Evolutionary conservation across 352 stramenopile species (phyloP).

Genomic region (Phytopythium aichiense): DNA sequence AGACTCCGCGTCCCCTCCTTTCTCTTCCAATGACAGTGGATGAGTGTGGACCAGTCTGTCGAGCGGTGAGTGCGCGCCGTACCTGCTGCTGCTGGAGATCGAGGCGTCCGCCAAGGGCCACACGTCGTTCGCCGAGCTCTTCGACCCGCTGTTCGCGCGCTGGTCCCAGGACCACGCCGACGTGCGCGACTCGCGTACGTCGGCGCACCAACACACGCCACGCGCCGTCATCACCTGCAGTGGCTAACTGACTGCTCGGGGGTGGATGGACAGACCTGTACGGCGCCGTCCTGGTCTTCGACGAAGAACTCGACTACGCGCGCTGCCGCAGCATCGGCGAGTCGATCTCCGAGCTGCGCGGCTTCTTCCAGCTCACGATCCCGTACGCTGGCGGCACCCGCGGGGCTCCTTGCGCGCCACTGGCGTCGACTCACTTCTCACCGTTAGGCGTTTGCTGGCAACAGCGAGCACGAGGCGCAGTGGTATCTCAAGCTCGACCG

Average conservation of each 20-base stretch:
- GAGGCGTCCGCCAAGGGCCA: conserved; percentile 14
- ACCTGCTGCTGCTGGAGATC: conserved; percentile 54
- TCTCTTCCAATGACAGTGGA: not conserved
- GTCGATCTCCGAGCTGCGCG: conserved; percentile 24
- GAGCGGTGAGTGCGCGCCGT: conserved; percentile 25
- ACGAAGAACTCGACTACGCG: conserved; percentile 53
- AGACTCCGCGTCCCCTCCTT: too few species aligned
- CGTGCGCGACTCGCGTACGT: conserved; percentile 30
- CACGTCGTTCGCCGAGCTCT: conserved; percentile 45
- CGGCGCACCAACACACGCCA: not conserved
- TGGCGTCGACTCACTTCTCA: not conserved
- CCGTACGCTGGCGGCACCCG: conserved; percentile 16
- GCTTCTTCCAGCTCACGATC: conserved; percentile 29
- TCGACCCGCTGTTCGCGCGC: conserved; percentile 50
- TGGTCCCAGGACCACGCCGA: conserved; percentile 22
- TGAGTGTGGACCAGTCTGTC: conserved; percentile 23
- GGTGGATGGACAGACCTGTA: conserved; percentile 37
- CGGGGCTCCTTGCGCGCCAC: not conserved
- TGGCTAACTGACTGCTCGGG: not conserved
- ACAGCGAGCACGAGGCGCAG: conserved; percentile 19
- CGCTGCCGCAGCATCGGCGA: conserved; percentile 60
- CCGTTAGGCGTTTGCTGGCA: conserved; percentile 6
- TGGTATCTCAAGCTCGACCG: conserved; percentile 12
- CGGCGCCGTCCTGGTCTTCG: conserved; percentile 61
- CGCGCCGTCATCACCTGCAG: too few species aligned